A percentile compares a stretch with the other conserved stretches of the same genome.
Conservation (phyloP, 2,329 filamentous ascomycete species). For the Scedosporium minutisporum region DNA sequence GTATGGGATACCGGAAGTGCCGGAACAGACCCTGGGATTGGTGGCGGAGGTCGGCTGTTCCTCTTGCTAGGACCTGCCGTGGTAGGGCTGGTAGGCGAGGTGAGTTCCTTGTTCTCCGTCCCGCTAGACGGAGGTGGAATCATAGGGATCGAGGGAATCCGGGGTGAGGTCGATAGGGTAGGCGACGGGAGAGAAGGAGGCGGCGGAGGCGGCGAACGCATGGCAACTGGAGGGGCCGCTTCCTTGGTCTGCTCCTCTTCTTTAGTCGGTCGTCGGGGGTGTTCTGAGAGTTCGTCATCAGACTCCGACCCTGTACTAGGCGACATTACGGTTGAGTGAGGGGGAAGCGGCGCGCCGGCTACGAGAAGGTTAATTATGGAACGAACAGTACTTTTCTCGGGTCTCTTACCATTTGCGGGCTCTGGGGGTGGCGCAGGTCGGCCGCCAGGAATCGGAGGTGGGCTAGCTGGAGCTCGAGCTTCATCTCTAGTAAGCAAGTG, state of each 20-base stretch:
- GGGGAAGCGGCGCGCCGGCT: slow-evolving; percentile 40
- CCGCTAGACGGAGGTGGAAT: slow-evolving; percentile 24
- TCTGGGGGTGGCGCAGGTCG: slow-evolving; percentile 48
- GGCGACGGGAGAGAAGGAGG: slow-evolving; percentile 14
- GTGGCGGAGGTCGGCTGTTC: slow-evolving; percentile 46
- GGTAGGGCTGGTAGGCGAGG: slow-evolving; percentile 26
- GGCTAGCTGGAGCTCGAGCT: slow-evolving; percentile 25
- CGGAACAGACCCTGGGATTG: slow-evolving; percentile 48
- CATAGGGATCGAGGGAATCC: slow-evolving; percentile 20
- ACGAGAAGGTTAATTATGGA: slow-evolving; percentile 56
- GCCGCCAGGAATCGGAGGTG: slow-evolving; percentile 33
- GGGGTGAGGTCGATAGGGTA: slow-evolving; percentile 10
- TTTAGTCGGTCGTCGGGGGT: slow-evolving; percentile 25
- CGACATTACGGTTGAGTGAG: slow-evolving; percentile 46
- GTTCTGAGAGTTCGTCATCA: slow-evolving; percentile 70
- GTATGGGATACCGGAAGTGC: slow-evolving; percentile 37
- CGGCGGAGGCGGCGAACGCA: slow-evolving; percentile 30
- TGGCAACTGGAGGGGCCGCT: slow-evolving; percentile 26
- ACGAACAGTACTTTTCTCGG: slow-evolving; percentile 8
- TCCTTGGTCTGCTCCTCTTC: slow-evolving; percentile 16
- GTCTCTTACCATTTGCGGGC: slow-evolving; percentile 50
- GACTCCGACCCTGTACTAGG: slow-evolving; percentile 74
- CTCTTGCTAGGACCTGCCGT: slow-evolving; percentile 36
- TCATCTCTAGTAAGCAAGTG: neutral
- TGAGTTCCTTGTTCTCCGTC: slow-evolving; percentile 30